phyloP scores from a whole-genome alignment of 805 yeast species.

The Metschnikowia arizonensis region DNA sequence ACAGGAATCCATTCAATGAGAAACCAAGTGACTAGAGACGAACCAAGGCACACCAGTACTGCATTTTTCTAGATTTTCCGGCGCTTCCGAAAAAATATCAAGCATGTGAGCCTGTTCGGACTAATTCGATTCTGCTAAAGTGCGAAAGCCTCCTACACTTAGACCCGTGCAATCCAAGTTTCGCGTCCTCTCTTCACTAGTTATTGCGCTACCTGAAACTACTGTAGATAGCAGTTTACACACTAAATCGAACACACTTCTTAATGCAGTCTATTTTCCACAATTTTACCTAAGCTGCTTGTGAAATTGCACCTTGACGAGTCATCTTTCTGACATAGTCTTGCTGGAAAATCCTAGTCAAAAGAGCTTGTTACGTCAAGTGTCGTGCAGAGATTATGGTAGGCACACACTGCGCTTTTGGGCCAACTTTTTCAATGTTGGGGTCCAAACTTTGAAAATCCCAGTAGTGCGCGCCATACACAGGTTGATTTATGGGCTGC shows the following conservation, averaged over 20 bases:
- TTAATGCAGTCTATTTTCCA: too few relatives aligned
- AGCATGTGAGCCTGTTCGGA: neutral
- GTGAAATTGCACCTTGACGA: neutral
- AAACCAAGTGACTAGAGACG: neutral
- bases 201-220: neutral
- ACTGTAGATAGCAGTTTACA: neutral
- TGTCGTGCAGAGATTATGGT: constrained; percentile 15
- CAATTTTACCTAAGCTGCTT: neutral
- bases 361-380: constrained; percentile 15
- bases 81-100: neutral
- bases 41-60: neutral
- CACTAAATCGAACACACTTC: too few relatives aligned
- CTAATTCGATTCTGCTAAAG: neutral
- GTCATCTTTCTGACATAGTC: neutral
- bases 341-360: neutral
- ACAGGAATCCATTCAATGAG: neutral
- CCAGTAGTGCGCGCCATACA: constrained; percentile 7
- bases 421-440: constrained; percentile 21
- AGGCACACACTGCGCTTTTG: constrained; percentile 16
- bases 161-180: neutral
- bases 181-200: neutral
- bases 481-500: constrained; percentile 9
- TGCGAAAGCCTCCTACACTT: neutral
- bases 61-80: neutral
- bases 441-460: constrained; percentile 14